Evolutionary conservation across 2,329 filamentous ascomycete genomes (phyloP), one percentile per base, ranked within the genome.

Genomic region (Ceratocystis albifundus): DNA sequence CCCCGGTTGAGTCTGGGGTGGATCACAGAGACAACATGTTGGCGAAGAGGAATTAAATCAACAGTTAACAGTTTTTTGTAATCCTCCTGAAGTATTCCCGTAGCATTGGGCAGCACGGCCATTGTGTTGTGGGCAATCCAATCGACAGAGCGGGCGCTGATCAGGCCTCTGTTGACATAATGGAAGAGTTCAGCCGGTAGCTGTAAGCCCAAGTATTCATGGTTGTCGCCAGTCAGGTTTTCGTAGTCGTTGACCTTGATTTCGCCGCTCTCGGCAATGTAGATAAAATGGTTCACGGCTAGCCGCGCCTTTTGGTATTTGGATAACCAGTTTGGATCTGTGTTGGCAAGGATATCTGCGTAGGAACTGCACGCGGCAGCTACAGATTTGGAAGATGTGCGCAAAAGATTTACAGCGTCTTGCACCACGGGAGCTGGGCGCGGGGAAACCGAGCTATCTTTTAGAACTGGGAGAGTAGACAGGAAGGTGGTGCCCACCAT

Each of bases 131-230:
- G 88, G 3, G 89, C 88, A 71, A 96, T 84, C 82, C 87, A 93
- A 74, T 88, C 89, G 12, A 96, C 82, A 46, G 96, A 80, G 61
- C 89, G 85, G 28, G 90, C 81, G 32, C 89, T 85, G 70, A 97
- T 84, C 55, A 96, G 78, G 44, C 90, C 94, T 64, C 84, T 86
- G 67, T 90, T 91, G 62, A 96, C 80, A 74, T 97, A 97, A 75
- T 90, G 88, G 74, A 93, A 92, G 20, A 97, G 80, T 75, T 99
- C 94, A 50, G 91, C 86, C 0, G 94, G 91, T 4, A 99, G 80
- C 68, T 92, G 88, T 68, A 95, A 84, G n/a, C 91, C 91, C 69
- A 96, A 84, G 73, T 96, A 92, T 72, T 93, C 87, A 73, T 95
- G 89, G 70, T 94, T 87, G 73, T 97, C 92, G 59, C 82, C 83